These are phyloP conservation scores for Suillus discolor DNA, from an alignment of 768 basidiomycete species.

Conservation along the genomic window DNA sequence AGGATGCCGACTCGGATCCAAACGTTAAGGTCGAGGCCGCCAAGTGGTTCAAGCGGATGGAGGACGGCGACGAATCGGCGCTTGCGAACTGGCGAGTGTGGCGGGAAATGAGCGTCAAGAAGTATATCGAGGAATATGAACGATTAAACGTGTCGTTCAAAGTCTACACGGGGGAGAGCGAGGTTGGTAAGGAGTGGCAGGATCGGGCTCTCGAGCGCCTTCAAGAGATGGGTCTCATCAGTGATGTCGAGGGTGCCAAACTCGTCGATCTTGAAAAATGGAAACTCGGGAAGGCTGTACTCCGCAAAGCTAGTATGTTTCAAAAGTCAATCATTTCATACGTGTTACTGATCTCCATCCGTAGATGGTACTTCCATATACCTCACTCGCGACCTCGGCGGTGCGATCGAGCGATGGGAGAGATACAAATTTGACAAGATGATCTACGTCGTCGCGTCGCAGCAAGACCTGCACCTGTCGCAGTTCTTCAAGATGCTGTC, in stretches of 20 bases:
- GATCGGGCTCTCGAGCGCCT: constrained; percentile 69
- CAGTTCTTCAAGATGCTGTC: constrained; percentile 95
- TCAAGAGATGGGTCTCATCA: constrained; percentile 73
- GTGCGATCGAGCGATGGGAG: constrained; percentile 88
- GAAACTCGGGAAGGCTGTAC: constrained; percentile 89
- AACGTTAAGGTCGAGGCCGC: constrained; percentile 77
- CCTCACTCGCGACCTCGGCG: constrained; percentile 93
- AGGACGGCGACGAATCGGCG: constrained; percentile 85
- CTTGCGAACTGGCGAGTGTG: constrained; percentile 90
- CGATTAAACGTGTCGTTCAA: constrained; percentile 91
- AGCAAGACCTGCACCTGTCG: constrained; percentile 83
- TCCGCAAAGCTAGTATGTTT: constrained; percentile 76
- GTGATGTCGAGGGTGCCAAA: constrained; percentile 79
- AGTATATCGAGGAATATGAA: constrained; percentile 87
- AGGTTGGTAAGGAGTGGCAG: constrained; percentile 73
- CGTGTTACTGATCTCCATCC: not conserved
- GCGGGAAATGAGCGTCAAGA: constrained; percentile 88
- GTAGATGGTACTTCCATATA: constrained; percentile 93
- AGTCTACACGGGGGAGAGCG: constrained; percentile 89
- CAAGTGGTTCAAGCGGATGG: constrained; percentile 92
- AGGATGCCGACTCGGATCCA: constrained; percentile 74
- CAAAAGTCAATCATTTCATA: not conserved
- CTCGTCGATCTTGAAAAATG: constrained; percentile 85
- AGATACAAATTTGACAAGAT: constrained; percentile 91
- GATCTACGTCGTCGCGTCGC: constrained; percentile 90